Evolutionary conservation across 148 eudicot species (phyloP).

Genomic region (Diospyros lotus): DNA sequence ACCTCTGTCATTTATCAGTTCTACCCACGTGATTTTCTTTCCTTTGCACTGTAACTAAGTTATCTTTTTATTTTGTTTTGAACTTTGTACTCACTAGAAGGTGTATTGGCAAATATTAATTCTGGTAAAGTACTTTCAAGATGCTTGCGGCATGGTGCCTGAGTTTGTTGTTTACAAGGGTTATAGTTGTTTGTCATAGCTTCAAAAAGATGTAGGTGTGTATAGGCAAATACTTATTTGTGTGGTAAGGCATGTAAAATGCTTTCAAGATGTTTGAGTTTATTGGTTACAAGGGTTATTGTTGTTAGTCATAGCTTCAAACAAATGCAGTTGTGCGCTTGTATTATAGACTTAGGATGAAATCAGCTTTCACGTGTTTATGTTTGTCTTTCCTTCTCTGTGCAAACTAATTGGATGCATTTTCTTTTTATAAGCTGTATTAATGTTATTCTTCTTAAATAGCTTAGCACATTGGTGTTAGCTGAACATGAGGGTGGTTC

Average conservation of each 20-base stretch:
- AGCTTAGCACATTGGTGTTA: conserved; percentile 84
- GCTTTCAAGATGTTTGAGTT: neutral
- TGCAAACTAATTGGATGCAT: neutral
- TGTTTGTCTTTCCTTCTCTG: neutral
- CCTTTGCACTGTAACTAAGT: neutral
- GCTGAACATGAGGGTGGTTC: conserved; percentile 90
- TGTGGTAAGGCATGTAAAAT: neutral
- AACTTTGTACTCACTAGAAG: neutral
- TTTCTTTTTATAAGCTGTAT: neutral
- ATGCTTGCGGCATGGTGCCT: no score
- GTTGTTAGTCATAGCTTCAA: neutral
- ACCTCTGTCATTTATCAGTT: neutral
- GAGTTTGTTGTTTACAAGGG: no score
- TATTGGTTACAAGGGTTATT: neutral
- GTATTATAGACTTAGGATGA: neutral
- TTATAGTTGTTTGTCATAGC: no score
- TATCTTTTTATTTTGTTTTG: neutral
- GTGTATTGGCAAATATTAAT: no score
- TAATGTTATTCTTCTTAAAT: conserved; percentile 4
- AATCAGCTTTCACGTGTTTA: neutral
- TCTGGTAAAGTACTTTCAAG: no score
- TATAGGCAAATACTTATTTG: neutral
- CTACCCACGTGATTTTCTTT: neutral
- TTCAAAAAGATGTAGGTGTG: neutral
- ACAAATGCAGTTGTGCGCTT: neutral